Base-by-base conservation (phyloP, 371 early-diverging fungal genomes). In the Polyrhizophydium stewartii region DNA sequence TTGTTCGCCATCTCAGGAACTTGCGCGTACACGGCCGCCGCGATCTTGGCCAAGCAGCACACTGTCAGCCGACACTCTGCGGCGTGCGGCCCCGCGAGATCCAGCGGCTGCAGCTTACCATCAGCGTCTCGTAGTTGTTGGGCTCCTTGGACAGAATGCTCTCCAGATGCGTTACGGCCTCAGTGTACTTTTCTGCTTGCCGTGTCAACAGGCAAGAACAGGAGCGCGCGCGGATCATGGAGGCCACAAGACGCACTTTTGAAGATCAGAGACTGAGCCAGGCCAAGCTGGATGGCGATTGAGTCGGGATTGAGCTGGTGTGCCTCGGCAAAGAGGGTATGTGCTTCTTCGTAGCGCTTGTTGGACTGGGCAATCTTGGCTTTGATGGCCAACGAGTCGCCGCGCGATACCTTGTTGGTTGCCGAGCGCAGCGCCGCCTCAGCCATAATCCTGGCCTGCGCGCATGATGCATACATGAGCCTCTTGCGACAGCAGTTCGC, bases 291-390 rank as follows among this genome's bases (percentile, higher is more conserved):
- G n/a, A 88, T 86, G 55, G 85, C 56, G 0, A 79, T 47, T 55
- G 93, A 87, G 19, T 81, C 69, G 0, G 87, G 83, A 71, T 91
- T 85, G 55, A 86, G 72, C 22, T 78, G 74, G n/a, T 83, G 71
- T 17, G 91, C 85, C 66, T 88, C 81, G 49, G 78, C 62, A 67
- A 91, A 93, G 59, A 77, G 80, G 21, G 85, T 81, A 35, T 75
- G 77, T 0, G 96, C 93, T 32, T 62, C 61, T 1, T 51, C 25
- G 55, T 64, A 74, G 9, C 37, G 30, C 33, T 69, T 69, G 62
- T 67, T 59, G 27, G 64, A 53, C 55, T 72, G 71, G 6, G 61
- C 46, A 1, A 66, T 51, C 28, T 62, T 61, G 17, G 60, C 73
- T 49, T 69, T 65, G 19, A 65, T 53, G n/a, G 52, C 59, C 32